A percentile compares a stretch with the other conserved stretches of the same genome.
phyloP scores from a whole-genome alignment of 2,329 filamentous ascomycete species.

The Pyricularia pennisetigena region DNA sequence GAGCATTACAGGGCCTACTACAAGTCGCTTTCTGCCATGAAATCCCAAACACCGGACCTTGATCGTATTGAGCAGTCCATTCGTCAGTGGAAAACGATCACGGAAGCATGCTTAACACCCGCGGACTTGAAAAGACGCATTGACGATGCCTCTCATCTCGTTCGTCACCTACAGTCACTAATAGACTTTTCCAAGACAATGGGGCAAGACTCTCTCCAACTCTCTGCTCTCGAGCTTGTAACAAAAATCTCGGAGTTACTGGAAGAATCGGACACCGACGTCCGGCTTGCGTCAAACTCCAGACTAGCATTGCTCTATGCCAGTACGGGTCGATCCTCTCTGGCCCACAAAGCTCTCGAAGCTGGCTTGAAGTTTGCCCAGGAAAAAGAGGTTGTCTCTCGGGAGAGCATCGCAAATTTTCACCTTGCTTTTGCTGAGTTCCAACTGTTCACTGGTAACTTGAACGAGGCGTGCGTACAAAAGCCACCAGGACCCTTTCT shows the following conservation, averaged over 20 bases:
- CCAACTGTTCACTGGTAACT: constrained; percentile 54
- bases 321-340: constrained; percentile 38
- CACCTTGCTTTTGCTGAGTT: constrained; percentile 70
- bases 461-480: constrained; percentile 46
- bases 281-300: constrained; percentile 34
- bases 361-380: constrained; percentile 42
- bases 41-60: constrained; percentile 15
- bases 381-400: constrained; percentile 23
- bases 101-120: constrained; percentile 26
- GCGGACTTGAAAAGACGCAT: constrained; percentile 32
- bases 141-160: constrained; percentile 38
- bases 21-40: constrained; percentile 33
- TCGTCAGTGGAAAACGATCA: constrained; percentile 32
- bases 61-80: constrained; percentile 24
- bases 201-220: constrained; percentile 36
- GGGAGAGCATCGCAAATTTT: constrained; percentile 38
- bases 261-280: constrained; percentile 21
- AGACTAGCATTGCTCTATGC: constrained; percentile 43
- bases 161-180: constrained; percentile 39
- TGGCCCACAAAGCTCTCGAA: constrained; percentile 43
- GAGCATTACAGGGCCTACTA: constrained; percentile 38
- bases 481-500: neutral
- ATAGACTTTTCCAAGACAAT: constrained; percentile 41
- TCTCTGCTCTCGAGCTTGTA: constrained; percentile 35
- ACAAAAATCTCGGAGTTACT: constrained; percentile 28